Evolutionary conservation across 257 asterid genomes (phyloP), one percentile per base, ranked within the genome.

Genomic region (Nyctanthes arbortristis): DNA sequence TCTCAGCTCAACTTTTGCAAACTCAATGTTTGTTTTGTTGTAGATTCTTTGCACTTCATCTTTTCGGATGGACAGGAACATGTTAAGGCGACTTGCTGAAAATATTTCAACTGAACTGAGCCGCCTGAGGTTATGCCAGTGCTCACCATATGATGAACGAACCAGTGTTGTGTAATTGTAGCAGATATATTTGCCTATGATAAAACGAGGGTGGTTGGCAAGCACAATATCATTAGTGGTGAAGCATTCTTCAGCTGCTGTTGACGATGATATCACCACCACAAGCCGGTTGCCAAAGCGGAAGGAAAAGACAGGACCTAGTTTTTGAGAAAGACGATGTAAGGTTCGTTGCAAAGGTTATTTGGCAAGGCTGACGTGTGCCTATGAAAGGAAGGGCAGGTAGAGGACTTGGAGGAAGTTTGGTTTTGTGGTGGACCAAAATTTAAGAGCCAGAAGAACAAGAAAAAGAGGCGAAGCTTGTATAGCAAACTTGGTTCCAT

Each of bases 91-190:
- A 0, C 73, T 52, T 0, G 87, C 31, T 5, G 87, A 81, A 69
- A 86, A 79, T 1, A 84, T 71, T 37, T 86, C 88, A 4, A 74
- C 40, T 0, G 88, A 25, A 7, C 81, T 67, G 0, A 87, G 60
- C 8, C 87, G 84, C 10, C 89, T 78, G 34, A 87, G 85, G 69
- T 78, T 74, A 58, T 87, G 91, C 91, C 94, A 85, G 37, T 79
- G 76, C 27, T 85, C 86, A 5, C 94, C 94, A 36, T 85, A 83
- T 3, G 89, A 73, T 13, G 84, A 25, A 32, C 36, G 68, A 3
- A 1, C 36, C 0, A 87, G 12, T 62, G 74, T 43, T 39, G 83
- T 73, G 61, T 74, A 57, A 65, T 83, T 75, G 74, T 85, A 85
- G 68, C 92, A 88, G 30, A 85, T 11, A 75, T 80, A 79, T 7